Evolutionary conservation across 331 rosid genomes (phyloP).

Genomic region (Rosa hybrid): DNA sequence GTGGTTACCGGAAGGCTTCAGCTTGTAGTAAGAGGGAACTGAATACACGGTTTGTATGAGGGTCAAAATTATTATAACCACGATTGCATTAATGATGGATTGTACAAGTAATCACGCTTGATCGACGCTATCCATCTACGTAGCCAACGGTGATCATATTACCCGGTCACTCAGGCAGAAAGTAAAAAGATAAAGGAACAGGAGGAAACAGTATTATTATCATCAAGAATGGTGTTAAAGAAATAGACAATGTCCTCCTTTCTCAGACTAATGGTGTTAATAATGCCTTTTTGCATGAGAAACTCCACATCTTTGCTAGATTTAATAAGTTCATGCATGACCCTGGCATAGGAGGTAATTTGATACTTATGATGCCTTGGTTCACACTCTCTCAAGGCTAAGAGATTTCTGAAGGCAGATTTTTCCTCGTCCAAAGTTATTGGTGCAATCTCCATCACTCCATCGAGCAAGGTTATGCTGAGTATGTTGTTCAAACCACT

Average conservation of each 20-base stretch:
- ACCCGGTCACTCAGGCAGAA: background rate
- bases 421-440: background rate
- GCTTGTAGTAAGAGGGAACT: background rate
- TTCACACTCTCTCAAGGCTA: background rate
- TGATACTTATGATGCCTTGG: background rate
- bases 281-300: conserved; percentile 3
- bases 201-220: background rate
- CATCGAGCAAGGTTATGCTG: background rate
- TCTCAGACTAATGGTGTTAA: background rate
- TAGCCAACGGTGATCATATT: background rate
- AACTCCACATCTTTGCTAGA: conserved; percentile 8
- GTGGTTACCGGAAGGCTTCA: background rate
- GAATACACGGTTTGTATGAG: background rate
- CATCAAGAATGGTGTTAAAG: background rate
- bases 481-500: background rate
- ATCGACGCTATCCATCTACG: background rate
- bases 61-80: background rate
- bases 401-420: background rate
- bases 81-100: background rate
- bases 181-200: background rate
- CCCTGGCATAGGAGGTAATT: background rate
- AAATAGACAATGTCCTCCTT: background rate
- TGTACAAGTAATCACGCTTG: background rate
- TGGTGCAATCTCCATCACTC: background rate
- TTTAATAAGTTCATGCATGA: background rate